Evolutionary conservation across 306 rosid genomes (phyloP).

Genomic region (Cucurbita argyrosperma): DNA sequence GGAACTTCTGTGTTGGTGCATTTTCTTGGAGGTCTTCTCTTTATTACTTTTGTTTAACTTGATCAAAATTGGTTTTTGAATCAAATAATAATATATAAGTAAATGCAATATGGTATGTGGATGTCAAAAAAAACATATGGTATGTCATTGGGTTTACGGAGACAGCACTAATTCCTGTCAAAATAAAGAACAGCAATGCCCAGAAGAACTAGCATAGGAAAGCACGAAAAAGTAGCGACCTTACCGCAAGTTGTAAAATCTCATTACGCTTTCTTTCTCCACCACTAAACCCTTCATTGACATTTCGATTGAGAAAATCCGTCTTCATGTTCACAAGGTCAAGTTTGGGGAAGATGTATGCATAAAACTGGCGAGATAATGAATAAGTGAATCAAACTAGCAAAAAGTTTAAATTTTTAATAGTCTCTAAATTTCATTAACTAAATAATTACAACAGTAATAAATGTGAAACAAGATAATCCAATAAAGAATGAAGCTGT

Average conservation of each 20-base stretch:
- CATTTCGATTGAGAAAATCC: constrained; percentile 83
- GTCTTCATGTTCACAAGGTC: constrained; percentile 82
- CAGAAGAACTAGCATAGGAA: neutral
- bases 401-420: neutral
- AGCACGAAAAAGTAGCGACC: neutral
- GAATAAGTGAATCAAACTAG: neutral
- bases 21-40: no score
- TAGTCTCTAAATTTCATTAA: neutral
- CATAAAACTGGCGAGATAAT: constrained; percentile 52
- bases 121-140: no score
- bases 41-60: no score
- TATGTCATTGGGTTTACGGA: no score
- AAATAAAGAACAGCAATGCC: neutral
- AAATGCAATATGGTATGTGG: no score
- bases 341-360: constrained; percentile 64
- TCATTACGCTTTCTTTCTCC: constrained; percentile 93
- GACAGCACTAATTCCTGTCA: neutral
- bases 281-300: constrained; percentile 93
- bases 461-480: neutral
- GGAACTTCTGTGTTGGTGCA: no score
- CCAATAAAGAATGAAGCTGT: neutral
- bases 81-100: no score
- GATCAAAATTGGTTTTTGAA: no score
- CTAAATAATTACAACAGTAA: neutral
- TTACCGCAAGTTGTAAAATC: constrained; percentile 78